Evolutionary conservation across 345 rosid species (phyloP).

Genomic region (Heritiera fomes): DNA sequence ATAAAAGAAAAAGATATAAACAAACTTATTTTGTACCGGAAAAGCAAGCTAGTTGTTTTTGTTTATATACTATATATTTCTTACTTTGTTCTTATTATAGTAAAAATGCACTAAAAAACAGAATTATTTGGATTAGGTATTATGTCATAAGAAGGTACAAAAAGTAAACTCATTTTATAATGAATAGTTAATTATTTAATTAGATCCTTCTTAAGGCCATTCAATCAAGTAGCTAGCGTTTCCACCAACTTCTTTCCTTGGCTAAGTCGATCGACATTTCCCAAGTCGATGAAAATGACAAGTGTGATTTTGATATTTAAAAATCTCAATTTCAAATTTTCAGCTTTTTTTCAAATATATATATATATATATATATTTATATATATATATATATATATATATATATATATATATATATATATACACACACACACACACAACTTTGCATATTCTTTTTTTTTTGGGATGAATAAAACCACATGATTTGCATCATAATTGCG

Average conservation of each 20-base stretch:
- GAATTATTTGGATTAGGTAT: slow-evolving; percentile 47
- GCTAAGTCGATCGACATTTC: slow-evolving; percentile 14
- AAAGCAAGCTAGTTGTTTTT: not conserved
- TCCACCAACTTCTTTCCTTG: slow-evolving; percentile 40
- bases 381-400: no score
- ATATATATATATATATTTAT: no score
- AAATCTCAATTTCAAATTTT: no score
- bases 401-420: no score
- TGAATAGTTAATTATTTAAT: not conserved
- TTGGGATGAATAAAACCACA: not conserved
- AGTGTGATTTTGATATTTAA: no score
- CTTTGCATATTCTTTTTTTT: no score
- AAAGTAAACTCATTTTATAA: slow-evolving; percentile 22
- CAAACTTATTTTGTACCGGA: not conserved
- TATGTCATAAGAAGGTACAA: slow-evolving; percentile 26
- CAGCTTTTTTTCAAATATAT: no score
- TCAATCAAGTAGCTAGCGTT: slow-evolving; percentile 31
- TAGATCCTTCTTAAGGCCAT: slow-evolving; percentile 6
- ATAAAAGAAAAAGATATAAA: not conserved
- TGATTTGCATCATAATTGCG: not conserved
- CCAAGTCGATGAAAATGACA: slow-evolving; percentile 17
- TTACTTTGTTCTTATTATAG: not conserved
- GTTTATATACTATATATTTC: not conserved
- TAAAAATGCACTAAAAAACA: slow-evolving; percentile 18
- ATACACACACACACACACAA: no score